Conservation (phyloP, 1,284 basidiomycete genomes). For the Microbotryum lychnidis-dioicae region DNA sequence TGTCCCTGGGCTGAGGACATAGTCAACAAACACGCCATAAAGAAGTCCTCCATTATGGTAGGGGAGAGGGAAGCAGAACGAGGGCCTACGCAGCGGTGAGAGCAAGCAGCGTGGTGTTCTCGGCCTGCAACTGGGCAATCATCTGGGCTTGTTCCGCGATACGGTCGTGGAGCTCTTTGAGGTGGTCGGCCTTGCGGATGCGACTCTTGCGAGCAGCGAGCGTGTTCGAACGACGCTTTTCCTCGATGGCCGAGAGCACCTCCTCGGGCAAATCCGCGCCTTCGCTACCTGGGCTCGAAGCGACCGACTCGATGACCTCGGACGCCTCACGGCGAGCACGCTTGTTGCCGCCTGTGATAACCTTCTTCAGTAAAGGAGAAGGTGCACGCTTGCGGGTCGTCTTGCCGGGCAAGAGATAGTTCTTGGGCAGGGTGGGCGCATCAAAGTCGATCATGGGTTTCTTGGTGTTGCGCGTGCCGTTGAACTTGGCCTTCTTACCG, state of each 20-base stretch:
- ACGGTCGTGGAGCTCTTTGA: conserved; percentile 53
- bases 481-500: conserved; percentile 23
- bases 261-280: conserved; percentile 41
- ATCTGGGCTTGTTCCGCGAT: conserved; percentile 34
- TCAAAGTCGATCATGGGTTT: conserved; percentile 29
- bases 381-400: conserved; percentile 56
- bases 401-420: conserved; percentile 51
- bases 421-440: conserved; percentile 36
- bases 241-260: conserved; percentile 54
- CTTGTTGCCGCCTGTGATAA: conserved; percentile 36
- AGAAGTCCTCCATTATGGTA: too few relatives aligned
- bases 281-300: conserved; percentile 11
- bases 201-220: conserved; percentile 65
- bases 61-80: too few relatives aligned
- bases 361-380: conserved; percentile 35
- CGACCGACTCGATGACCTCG: conserved; percentile 39
- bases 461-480: conserved; percentile 32
- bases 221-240: conserved; percentile 70
- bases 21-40: too few relatives aligned
- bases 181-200: conserved; percentile 65
- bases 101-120: too few relatives aligned
- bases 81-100: too few relatives aligned
- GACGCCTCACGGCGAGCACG: conserved; percentile 50
- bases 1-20: too few relatives aligned
- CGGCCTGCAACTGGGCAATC: too few relatives aligned